A percentile compares a stretch with the other conserved stretches of the same genome.
Conservation (phyloP, 2,329 filamentous ascomycete species). For the Ophiostoma novo-ulmi region DNA sequence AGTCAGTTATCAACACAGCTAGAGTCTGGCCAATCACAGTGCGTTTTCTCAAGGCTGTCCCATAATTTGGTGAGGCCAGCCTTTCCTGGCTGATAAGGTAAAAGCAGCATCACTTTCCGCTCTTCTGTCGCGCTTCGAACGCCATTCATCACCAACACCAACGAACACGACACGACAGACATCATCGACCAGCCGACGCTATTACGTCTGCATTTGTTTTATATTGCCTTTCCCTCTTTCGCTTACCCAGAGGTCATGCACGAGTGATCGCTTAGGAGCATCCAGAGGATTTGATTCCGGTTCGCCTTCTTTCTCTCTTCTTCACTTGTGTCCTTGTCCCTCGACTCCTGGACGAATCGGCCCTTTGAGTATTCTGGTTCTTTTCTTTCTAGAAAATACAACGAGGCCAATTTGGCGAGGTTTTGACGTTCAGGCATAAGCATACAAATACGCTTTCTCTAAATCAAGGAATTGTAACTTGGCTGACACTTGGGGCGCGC, state of each 20-base stretch:
- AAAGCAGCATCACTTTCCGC: neutral
- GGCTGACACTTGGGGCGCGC: slow-evolving; percentile 26
- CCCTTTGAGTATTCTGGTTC: slow-evolving; percentile 3
- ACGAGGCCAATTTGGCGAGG: neutral
- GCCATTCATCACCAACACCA: neutral
- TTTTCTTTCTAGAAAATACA: neutral
- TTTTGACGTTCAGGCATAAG: neutral
- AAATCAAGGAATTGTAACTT: slow-evolving; percentile 17
- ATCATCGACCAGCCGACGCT: neutral
- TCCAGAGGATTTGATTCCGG: slow-evolving; percentile 32
- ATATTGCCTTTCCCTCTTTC: neutral
- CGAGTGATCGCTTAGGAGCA: slow-evolving; percentile 26
- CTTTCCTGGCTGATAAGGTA: neutral
- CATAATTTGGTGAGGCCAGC: neutral
- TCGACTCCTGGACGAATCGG: neutral
- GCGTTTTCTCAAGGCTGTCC: neutral
- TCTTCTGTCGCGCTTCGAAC: neutral
- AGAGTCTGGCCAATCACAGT: neutral
- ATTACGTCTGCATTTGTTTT: neutral
- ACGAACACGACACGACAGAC: neutral
- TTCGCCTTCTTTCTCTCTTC: slow-evolving; percentile 29
- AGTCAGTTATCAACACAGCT: neutral
- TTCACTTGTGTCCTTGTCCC: neutral
- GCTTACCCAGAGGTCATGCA: slow-evolving; percentile 25
- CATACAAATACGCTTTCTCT: neutral